phyloP scores from a whole-genome alignment of 192 early-diverging fungal species.

The Dispira parvispora region DNA sequence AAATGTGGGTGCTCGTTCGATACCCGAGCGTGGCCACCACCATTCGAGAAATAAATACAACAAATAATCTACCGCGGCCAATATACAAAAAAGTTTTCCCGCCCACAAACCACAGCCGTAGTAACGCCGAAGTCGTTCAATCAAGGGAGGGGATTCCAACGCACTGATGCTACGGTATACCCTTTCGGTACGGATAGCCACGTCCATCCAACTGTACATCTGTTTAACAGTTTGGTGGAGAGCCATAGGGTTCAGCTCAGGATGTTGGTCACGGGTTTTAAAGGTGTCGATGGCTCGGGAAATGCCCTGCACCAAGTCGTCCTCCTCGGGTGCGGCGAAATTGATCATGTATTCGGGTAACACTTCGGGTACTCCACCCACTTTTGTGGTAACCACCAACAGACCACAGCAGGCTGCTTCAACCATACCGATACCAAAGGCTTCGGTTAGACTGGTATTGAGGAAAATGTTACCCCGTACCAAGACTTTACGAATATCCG shows the following conservation, averaged over 20 bases:
- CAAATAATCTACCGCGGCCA: constrained; percentile 74
- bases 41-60: constrained; percentile 67
- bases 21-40: constrained; percentile 49
- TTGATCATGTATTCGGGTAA: constrained; percentile 82
- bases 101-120: constrained; percentile 80
- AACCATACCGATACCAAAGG: constrained; percentile 97
- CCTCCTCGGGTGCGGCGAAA: constrained; percentile 73
- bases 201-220: constrained; percentile 96
- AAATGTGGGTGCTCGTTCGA: constrained; percentile 58
- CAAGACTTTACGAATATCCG: constrained; percentile 71
- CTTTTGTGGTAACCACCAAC: constrained; percentile 86
- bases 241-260: constrained; percentile 40
- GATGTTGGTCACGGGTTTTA: constrained; percentile 22
- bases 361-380: constrained; percentile 95
- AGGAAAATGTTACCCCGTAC: constrained; percentile 89
- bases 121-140: constrained; percentile 58
- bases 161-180: constrained; percentile 65
- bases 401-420: constrained; percentile 92
- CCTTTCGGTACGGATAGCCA: constrained; percentile 75
- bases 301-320: constrained; percentile 59
- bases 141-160: constrained; percentile 45
- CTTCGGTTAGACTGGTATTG: constrained; percentile 94
- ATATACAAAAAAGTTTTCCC: constrained; percentile 79
- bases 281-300: constrained; percentile 54
- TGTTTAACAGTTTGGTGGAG: constrained; percentile 71